These are phyloP conservation scores for Aspergillus intermedius DNA, from an alignment of 2,329 filamentous ascomycete species.

Conservation along the genomic window DNA sequence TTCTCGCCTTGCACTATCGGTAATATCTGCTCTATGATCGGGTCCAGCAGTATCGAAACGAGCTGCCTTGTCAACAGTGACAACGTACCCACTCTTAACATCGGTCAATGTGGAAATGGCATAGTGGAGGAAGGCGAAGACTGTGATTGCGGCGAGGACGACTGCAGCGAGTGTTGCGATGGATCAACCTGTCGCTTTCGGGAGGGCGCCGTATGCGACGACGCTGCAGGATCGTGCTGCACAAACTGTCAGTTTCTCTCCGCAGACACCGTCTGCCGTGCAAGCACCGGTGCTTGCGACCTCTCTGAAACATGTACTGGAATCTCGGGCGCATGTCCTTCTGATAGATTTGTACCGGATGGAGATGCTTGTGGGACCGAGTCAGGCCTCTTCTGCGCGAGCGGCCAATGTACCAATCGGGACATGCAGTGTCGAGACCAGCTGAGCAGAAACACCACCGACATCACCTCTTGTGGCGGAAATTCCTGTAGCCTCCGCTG, in stretches of 20 bases:
- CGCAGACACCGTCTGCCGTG: constrained; percentile 68
- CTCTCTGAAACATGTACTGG: constrained; percentile 78
- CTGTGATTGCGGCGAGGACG: constrained; percentile 82
- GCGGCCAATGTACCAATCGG: constrained; percentile 88
- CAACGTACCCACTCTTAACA: constrained; percentile 71
- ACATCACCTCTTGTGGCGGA: constrained; percentile 44
- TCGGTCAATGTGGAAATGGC: constrained; percentile 87
- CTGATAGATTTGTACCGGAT: constrained; percentile 62
- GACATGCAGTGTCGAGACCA: constrained; percentile 81
- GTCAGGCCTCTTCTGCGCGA: constrained; percentile 63
- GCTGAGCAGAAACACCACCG: constrained; percentile 57
- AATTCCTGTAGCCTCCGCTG: constrained; percentile 66
- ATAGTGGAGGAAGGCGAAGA: constrained; percentile 93
- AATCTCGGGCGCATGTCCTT: constrained; percentile 63
- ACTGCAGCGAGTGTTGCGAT: constrained; percentile 77
- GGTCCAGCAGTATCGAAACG: constrained; percentile 63
- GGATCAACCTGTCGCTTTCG: constrained; percentile 80
- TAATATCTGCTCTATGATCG: constrained; percentile 85
- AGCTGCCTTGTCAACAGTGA: constrained; percentile 78
- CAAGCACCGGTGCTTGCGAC: constrained; percentile 75
- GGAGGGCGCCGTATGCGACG: constrained; percentile 64
- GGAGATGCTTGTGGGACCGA: constrained; percentile 64
- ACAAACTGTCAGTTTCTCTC: constrained; percentile 39
- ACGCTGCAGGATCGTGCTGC: constrained; percentile 45
- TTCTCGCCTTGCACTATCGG: constrained; percentile 89